Evolutionary conservation across 192 early-diverging fungal species (phyloP), one percentile per base, ranked within the genome.

Genomic region (Coemansia sp.): DNA sequence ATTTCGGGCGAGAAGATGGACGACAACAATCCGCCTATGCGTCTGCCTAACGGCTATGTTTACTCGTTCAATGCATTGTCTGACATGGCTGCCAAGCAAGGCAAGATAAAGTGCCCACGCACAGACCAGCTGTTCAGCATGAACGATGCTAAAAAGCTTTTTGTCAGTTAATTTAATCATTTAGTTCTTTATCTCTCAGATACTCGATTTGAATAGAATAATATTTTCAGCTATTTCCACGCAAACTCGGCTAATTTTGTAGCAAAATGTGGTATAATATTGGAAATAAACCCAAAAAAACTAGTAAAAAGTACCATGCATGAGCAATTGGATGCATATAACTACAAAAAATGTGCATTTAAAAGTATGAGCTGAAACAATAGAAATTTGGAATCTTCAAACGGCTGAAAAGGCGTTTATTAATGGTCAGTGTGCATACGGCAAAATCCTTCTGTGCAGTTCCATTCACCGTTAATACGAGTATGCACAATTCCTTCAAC

Each of bases 21-120:
- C 72, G 96, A 94, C 70, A 87, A 95, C 74, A 99, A 99, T 70
- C 88, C 90, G 49, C 96, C 96, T 0, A 89, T 99, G 91, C 86
- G 91, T 3, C 79, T 98, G 55, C 96, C 95, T 19, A 98, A 99
- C 79, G 96, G 96, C 45, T 88, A 92, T 50, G 96, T 97, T 10
- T 99, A 99, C 72, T 95, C 93, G 7, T 77, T 77, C 25, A 73
- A 87, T 83, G 88, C 93, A 8, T 69, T 94, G 5, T 68, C 72
- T 25, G 89, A 89, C 5, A 89, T 92, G 86, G 85, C 87, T 1
- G 65, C 59, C n/a, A 85, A 71, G 59, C 79, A 86, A 37, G 89
- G 87, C 48, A 81, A 86, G 60, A 77, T 94, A 60, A 84, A 78
- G 22, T 94, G 92, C 66, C 90, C 92, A 17, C 73, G 89, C 22